These are phyloP conservation scores for Citrus unshiu DNA, from an alignment of 345 rosid genomes.

Conservation along the genomic window DNA sequence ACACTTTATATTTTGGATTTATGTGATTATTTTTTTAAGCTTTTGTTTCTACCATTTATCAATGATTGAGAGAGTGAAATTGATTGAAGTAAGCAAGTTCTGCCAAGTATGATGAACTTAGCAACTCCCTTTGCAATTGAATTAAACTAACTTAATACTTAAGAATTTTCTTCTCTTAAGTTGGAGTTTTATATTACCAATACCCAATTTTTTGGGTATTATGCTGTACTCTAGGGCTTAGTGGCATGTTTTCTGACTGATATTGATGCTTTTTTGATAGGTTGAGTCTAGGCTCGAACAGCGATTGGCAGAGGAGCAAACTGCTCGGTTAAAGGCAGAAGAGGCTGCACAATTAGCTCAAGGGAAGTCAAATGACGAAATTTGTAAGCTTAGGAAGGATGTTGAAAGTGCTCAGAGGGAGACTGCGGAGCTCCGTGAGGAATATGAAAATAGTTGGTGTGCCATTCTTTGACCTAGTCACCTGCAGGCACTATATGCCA, in stretches of 20 bases:
- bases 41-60: background rate
- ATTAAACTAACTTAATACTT: background rate
- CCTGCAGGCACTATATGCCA: no score
- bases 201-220: background rate
- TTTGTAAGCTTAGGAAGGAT: conserved; percentile 63
- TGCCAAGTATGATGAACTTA: background rate
- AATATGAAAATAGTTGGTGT: no score
- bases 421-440: conserved; percentile 11
- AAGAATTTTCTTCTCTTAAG: no score
- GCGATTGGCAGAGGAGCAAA: conserved; percentile 75
- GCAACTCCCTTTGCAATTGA: background rate
- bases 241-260: background rate
- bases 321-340: conserved; percentile 68
- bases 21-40: background rate
- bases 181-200: background rate
- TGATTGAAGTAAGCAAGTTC: background rate
- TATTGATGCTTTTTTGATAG: conserved; percentile 22
- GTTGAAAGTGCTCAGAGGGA: conserved; percentile 64
- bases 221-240: background rate
- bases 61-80: background rate
- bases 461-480: no score
- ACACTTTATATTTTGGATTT: background rate
- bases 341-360: conserved; percentile 52
- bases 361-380: conserved; percentile 64
- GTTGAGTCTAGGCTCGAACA: conserved; percentile 74